These are phyloP conservation scores for Botrytis paeoniae DNA, from an alignment of 2,329 filamentous ascomycete species.

Conservation along the genomic window DNA sequence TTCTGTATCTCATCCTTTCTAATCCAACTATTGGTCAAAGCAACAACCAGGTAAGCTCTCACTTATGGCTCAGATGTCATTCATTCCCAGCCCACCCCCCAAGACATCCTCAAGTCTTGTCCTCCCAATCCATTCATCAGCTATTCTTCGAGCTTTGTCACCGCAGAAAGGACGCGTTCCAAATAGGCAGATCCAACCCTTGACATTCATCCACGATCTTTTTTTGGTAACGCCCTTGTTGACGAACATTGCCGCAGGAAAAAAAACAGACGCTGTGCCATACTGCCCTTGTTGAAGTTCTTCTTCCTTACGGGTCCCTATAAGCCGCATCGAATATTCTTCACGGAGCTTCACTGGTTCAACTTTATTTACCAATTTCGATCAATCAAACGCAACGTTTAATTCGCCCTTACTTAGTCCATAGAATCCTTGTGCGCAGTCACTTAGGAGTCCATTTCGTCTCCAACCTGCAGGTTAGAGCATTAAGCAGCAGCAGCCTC, in stretches of 20 bases:
- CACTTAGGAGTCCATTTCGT: constrained; percentile 21
- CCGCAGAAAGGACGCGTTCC: constrained; percentile 16
- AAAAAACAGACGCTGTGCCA: constrained; percentile 19
- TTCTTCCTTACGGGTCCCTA: constrained; percentile 18
- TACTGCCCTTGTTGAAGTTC: constrained; percentile 18
- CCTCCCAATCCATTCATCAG: constrained; percentile 17
- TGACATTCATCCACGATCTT: constrained; percentile 4
- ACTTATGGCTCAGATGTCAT: background rate
- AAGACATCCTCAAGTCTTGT: background rate
- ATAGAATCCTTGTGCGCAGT: constrained; percentile 22
- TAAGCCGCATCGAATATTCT: constrained; percentile 16
- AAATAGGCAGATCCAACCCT: constrained; percentile 18
- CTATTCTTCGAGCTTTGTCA: constrained; percentile 9
- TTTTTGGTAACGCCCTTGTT: constrained; percentile 18
- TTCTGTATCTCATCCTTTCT: background rate
- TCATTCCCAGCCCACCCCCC: background rate
- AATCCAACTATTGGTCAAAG: background rate
- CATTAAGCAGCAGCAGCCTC: constrained; percentile 23
- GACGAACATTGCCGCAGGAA: constrained; percentile 20
- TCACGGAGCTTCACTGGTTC: constrained; percentile 17
- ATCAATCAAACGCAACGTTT: constrained; percentile 20
- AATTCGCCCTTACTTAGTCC: constrained; percentile 20
- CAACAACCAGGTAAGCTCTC: constrained; percentile 7
- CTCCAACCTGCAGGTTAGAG: constrained; percentile 21
- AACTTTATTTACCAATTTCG: constrained; percentile 15